Evolutionary conservation across 2,329 filamentous ascomycete genomes (phyloP), one percentile per base, ranked within the genome.

Genomic region (Ustulina deusta): DNA sequence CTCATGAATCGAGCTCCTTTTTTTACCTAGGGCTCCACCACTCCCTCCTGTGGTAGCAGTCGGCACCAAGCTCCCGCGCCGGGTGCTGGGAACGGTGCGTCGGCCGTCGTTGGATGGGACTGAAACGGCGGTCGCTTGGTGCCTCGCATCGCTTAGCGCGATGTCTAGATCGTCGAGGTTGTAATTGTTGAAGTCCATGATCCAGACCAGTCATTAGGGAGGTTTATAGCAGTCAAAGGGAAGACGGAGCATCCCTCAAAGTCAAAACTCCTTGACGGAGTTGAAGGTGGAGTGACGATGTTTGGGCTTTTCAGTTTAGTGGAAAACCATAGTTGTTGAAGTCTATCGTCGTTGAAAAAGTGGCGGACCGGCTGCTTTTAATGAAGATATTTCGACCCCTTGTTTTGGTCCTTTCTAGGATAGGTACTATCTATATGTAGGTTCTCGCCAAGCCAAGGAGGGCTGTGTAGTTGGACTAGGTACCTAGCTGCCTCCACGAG

Each of bases 141-240:
- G 69, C 36, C 71, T 63, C 7, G 68, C 61, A 55, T 74, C 68
- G 69, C 75, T 76, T 27, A 77, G 69, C 3, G 74, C 70, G 56
- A 68, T 65, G 42, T 77, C 75, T 25, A 76, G 71, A 52, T 77
- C 75, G 62, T 75, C 75, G 52, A 75, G 72, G 64, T 77, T 75
- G 58, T 66, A 66, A 40, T 62, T 61, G 20, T 61, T 75, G 38
- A 40, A 74, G 11, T 74, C 74, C 70, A 72, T 74, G 54, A 34
- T 54, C 6, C 20, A 5, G 27, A 22, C 7, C 17, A 7, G 46
- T 58, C 15, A 10, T 64, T 67, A 73, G 67, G 62, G 71, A 68
- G 61, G 65, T 64, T 56, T 54, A 59, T 64, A 64, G 32, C 48
- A 64, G 36, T 63, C 60, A 1, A 64, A 40, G 32, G 55, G 65